Conservation (phyloP, 805 yeast genomes). For the Saturnispora halmiae region DNA sequence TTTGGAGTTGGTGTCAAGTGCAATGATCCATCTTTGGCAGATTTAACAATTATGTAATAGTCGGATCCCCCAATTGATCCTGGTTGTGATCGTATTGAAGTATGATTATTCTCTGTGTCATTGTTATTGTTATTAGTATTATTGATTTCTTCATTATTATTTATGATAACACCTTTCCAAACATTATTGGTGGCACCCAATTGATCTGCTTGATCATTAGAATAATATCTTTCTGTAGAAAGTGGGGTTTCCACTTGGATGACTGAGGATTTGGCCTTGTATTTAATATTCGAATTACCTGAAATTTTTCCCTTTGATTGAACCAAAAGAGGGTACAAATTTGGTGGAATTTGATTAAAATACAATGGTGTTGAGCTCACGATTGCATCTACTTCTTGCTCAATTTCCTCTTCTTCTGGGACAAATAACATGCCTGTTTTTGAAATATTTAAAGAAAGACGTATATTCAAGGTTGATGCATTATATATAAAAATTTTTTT, state of each 20-base stretch:
- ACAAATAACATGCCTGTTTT: slow-evolving; percentile 16
- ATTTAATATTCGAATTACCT: slow-evolving; percentile 27
- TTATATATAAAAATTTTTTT: not conserved
- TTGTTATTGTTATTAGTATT: too few relatives aligned
- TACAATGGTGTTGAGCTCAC: slow-evolving; percentile 52
- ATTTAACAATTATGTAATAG: slow-evolving; percentile 33
- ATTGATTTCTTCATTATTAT: slow-evolving; percentile 27
- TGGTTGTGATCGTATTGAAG: slow-evolving; percentile 15
- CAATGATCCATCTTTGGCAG: slow-evolving; percentile 33
- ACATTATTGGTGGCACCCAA: slow-evolving; percentile 52
- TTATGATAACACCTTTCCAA: slow-evolving; percentile 59
- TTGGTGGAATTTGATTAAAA: slow-evolving; percentile 22
- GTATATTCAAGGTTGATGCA: slow-evolving; percentile 3
- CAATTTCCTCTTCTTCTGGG: slow-evolving; percentile 11
- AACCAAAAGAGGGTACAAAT: slow-evolving; percentile 32
- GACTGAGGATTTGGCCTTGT: slow-evolving; percentile 54
- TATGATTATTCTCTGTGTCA: slow-evolving; percentile 1
- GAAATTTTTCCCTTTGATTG: slow-evolving; percentile 48
- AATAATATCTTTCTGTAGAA: slow-evolving; percentile 59
- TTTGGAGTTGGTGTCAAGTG: slow-evolving; percentile 58
- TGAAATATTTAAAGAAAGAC: too few relatives aligned
- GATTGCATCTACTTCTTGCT: slow-evolving; percentile 32
- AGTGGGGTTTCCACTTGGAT: slow-evolving; percentile 74
- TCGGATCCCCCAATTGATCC: slow-evolving; percentile 17
- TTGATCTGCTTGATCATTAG: slow-evolving; percentile 48